Conservation (phyloP, 2,329 filamentous ascomycete species). For the Rhinocladiella mackenziei region DNA sequence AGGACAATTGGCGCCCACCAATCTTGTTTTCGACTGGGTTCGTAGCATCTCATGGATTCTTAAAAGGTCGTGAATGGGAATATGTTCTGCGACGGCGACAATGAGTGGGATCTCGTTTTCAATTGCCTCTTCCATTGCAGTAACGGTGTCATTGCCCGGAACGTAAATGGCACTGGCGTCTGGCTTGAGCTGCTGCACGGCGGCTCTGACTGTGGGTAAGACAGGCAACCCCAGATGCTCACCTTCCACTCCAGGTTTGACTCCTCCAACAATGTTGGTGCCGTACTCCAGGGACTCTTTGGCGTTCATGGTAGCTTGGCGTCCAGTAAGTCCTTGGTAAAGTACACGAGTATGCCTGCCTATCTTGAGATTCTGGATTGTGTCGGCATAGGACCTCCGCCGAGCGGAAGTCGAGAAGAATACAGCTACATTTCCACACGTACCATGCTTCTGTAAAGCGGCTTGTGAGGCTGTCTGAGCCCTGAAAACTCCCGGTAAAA, state of each 20-base stretch:
- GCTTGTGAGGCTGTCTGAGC: conserved; percentile 12
- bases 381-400: conserved; percentile 51
- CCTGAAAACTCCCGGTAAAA: conserved; percentile 18
- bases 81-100: conserved; percentile 74
- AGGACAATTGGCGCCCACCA: conserved; percentile 77
- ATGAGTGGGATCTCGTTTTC: conserved; percentile 73
- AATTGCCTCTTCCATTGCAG: conserved; percentile 74
- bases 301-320: conserved; percentile 68
- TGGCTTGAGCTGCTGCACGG: conserved; percentile 66
- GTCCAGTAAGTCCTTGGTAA: conserved; percentile 68
- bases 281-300: conserved; percentile 73
- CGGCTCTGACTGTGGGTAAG: conserved; percentile 63
- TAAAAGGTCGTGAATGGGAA: conserved; percentile 73
- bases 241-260: conserved; percentile 65
- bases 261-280: conserved; percentile 74
- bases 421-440: conserved; percentile 21
- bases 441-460: conserved; percentile 16
- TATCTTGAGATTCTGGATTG: conserved; percentile 63
- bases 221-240: conserved; percentile 71
- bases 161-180: conserved; percentile 78
- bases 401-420: conserved; percentile 27
- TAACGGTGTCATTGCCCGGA: conserved; percentile 66
- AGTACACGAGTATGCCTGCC: conserved; percentile 63
- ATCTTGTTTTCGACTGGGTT: conserved; percentile 66
- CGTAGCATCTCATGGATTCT: conserved; percentile 67